phyloP scores from a whole-genome alignment of 1,139 yeast genomes.

The Geotrichum citri-aurantii region DNA sequence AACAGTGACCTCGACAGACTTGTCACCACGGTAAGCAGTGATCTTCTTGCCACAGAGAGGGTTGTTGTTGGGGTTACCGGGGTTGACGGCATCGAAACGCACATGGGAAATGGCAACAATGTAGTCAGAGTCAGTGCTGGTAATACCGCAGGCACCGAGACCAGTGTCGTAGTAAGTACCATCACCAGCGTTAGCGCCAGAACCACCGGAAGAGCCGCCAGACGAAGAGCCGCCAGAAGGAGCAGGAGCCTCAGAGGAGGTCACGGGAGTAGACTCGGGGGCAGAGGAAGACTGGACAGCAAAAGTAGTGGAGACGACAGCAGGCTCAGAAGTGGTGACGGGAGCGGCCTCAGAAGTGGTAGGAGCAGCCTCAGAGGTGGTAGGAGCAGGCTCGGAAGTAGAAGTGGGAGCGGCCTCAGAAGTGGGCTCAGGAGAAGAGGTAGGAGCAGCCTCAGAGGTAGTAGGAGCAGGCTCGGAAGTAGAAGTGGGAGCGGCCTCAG shows the following conservation, averaged over 20 bases:
- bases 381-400: slow-evolving; percentile 23
- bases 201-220: slow-evolving; percentile 19
- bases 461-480: slow-evolving; percentile 22
- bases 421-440: slow-evolving; percentile 23
- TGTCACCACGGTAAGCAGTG: slow-evolving; percentile 41
- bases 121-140: slow-evolving; percentile 44
- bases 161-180: slow-evolving; percentile 58
- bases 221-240: slow-evolving; percentile 19
- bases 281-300: slow-evolving; percentile 26
- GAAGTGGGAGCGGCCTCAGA: slow-evolving; percentile 23
- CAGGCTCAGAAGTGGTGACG: slow-evolving; percentile 28
- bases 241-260: slow-evolving; percentile 23
- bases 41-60: slow-evolving; percentile 49
- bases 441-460: slow-evolving; percentile 21
- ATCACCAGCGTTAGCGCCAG: slow-evolving; percentile 43
- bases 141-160: slow-evolving; percentile 57
- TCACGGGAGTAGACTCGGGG: slow-evolving; percentile 24
- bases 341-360: slow-evolving; percentile 29
- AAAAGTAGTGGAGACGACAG: slow-evolving; percentile 24
- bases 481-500: slow-evolving; percentile 22
- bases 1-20: slow-evolving; percentile 47
- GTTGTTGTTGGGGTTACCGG: slow-evolving; percentile 39
- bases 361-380: slow-evolving; percentile 27
- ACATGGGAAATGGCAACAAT: slow-evolving; percentile 40
- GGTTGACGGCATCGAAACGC: slow-evolving; percentile 32